Conservation (phyloP, 1,284 basidiomycete genomes). For the Gymnopus androsaceus region DNA sequence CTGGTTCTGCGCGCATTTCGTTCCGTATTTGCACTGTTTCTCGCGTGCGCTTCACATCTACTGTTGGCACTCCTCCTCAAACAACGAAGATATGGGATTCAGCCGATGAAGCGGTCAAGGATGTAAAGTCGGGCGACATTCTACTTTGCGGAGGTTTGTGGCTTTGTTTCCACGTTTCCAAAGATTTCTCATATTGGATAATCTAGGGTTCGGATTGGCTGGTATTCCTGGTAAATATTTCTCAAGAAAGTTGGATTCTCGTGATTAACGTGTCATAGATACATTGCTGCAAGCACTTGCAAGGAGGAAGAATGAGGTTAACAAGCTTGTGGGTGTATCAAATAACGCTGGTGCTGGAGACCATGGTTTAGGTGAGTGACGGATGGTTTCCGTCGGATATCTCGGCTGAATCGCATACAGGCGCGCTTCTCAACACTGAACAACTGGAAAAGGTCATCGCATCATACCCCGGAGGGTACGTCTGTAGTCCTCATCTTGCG, state of each 20-base stretch:
- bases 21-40: constrained; percentile 21
- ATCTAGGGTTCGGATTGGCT: constrained; percentile 76
- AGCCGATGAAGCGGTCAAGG: constrained; percentile 80
- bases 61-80: constrained; percentile 37
- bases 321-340: constrained; percentile 79
- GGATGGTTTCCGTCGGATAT: no score
- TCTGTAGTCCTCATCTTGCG: constrained; percentile 6
- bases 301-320: constrained; percentile 66
- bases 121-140: constrained; percentile 77
- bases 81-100: constrained; percentile 80
- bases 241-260: not conserved
- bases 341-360: constrained; percentile 87
- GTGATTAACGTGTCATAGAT: constrained; percentile 45
- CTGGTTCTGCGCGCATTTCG: constrained; percentile 9
- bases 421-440: constrained; percentile 73
- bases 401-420: constrained; percentile 41
- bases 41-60: constrained; percentile 33
- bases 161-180: not conserved
- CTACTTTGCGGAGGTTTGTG: constrained; percentile 79
- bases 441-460: constrained; percentile 86
- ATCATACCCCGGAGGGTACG: constrained; percentile 84
- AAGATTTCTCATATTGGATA: constrained; percentile 8
- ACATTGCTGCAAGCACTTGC: constrained; percentile 84
- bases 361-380: constrained; percentile 75
- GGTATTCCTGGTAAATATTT: constrained; percentile 66